Evolutionary conservation across 306 rosid genomes (phyloP), one percentile per base, ranked within the genome.

Genomic region (Fagus crenata): DNA sequence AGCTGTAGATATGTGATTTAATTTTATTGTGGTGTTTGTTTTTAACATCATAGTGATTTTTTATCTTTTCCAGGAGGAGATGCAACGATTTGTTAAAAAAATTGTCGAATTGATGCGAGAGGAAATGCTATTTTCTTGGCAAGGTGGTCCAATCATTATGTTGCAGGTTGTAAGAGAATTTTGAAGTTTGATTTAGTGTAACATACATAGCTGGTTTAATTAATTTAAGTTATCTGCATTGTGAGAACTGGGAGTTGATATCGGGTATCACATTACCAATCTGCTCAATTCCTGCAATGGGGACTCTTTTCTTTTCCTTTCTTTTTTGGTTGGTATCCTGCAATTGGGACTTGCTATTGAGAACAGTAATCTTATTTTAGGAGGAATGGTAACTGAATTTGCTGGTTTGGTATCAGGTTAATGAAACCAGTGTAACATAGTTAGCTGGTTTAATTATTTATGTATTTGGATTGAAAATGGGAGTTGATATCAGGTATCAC

Each of bases 121-220:
- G 80, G 90, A 92, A 83, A 87, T 3, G 81, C 82, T 95, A 63
- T 95, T 92, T 74, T 90, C 93, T 78, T 92, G 98, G 98, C 98
- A 92, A 88, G 97, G 98, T 73, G 96, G 97, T 73, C 98, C 97
- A 17, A 80, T 95, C 78, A 95, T 95, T 78, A 86, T 95, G 96
- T 82, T 92, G 81, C 98, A 95, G 98, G 98, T 95, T 67, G 79
- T 82, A 76, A 69, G 37, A 13, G 18, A 56, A 63, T 73, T 73
- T 54, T 77, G 69, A 64, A 68, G 77, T 76, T 73, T 15, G 42
- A 33, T 86, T 78, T 75, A 15, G 60, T 1, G 2, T 63, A 37
- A 11, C 9, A n/a, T 81, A 51, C 28, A 51, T 61, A 53, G 58
- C 65, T 67, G 42, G 72, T 81, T 72, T 43, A 75, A 31, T 67